Percentiles rank a stretch among this genome's conserved stretches.
Conservation (phyloP, 225 moss, liverwort and hornwort genomes). For the Polytrichum commune region DNA sequence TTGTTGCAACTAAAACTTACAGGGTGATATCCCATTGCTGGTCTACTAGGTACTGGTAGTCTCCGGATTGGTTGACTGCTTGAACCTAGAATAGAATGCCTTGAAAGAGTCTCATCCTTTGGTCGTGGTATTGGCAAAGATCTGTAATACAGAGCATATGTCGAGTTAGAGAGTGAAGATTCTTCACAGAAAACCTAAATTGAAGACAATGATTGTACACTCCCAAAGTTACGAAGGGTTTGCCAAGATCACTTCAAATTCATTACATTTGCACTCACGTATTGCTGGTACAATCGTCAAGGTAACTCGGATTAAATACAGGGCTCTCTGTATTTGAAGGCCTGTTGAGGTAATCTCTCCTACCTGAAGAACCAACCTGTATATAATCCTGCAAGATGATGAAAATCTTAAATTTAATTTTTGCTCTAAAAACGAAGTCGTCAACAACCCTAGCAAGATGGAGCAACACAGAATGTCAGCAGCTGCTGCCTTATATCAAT, state of each 20-base stretch:
- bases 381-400: constrained; percentile 34
- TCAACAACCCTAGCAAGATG: too few species aligned
- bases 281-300: constrained; percentile 52
- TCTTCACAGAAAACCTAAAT: too few species aligned
- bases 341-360: constrained; percentile 48
- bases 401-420: too few species aligned
- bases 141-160: constrained; percentile 21
- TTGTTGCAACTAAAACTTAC: constrained; percentile 1
- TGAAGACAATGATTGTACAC: too few species aligned
- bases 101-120: constrained; percentile 69
- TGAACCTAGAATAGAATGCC: constrained; percentile 57
- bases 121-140: constrained; percentile 61
- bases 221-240: too few species aligned
- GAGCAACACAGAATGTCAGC: too few species aligned
- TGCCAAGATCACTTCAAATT: not conserved
- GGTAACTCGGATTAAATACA: constrained; percentile 48
- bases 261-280: constrained; percentile 50
- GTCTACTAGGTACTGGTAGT: constrained; percentile 20
- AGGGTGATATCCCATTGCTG: constrained; percentile 48
- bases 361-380: constrained; percentile 31
- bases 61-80: constrained; percentile 38
- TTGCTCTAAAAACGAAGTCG: too few species aligned
- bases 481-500: too few species aligned
- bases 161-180: too few species aligned
- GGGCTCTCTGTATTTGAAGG: constrained; percentile 45